A percentile compares a stretch with the other conserved stretches of the same genome.
Evolutionary conservation across 345 rosid genomes (phyloP).

Genomic region (Moricandia moricandioides): DNA sequence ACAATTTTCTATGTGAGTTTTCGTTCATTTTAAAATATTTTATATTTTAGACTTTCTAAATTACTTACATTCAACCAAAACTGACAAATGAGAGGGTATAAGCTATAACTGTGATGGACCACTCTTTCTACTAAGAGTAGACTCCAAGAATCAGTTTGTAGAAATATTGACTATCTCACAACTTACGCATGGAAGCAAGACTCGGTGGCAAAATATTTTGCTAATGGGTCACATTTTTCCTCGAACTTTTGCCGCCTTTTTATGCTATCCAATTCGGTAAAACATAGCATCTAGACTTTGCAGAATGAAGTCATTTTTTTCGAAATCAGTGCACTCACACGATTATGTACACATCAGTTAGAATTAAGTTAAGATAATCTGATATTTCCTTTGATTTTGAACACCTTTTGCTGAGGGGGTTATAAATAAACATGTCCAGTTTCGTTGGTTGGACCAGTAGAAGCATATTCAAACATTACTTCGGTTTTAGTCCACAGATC

Average conservation of each 20-base stretch:
- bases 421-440: neutral
- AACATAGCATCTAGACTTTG: neutral
- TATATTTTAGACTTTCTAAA: neutral
- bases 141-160: neutral
- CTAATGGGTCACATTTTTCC: neutral
- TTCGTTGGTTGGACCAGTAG: neutral
- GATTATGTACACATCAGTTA: neutral
- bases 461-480: neutral
- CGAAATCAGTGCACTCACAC: neutral
- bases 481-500: neutral
- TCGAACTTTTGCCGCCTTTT: neutral
- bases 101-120: neutral
- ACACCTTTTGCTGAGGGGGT: neutral
- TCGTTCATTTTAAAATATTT: neutral
- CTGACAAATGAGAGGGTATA: neutral
- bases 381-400: neutral
- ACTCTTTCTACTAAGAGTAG: neutral
- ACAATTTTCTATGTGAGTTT: neutral
- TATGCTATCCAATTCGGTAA: neutral
- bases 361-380: neutral
- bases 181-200: neutral
- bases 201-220: neutral
- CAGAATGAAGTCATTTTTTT: neutral
- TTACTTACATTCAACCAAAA: neutral
- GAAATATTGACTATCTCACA: neutral